phyloP scores from a whole-genome alignment of 805 yeast genomes.

The Nakazawaea ishiwadae region DNA sequence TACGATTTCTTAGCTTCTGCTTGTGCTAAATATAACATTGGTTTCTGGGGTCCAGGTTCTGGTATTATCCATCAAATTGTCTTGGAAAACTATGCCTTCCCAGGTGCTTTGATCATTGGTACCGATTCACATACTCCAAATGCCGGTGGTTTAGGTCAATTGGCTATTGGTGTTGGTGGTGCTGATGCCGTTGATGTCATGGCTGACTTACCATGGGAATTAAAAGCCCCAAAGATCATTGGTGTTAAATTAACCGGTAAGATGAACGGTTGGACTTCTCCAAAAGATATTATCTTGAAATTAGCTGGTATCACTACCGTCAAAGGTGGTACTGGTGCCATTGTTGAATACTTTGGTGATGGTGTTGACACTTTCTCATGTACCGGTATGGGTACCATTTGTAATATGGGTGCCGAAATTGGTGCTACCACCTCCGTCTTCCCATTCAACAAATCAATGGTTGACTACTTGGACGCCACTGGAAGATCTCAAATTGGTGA shows the following conservation, averaged over 20 bases:
- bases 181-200: conserved; percentile 99
- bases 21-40: conserved; percentile 92
- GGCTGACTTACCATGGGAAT: conserved; percentile 98
- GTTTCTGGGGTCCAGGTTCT: conserved; percentile 99
- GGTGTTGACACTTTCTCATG: conserved; percentile 87
- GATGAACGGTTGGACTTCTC: conserved; percentile 92
- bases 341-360: conserved; percentile 94
- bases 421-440: conserved; percentile 98
- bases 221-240: conserved; percentile 91
- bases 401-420: conserved; percentile 99
- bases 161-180: conserved; percentile 99
- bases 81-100: conserved; percentile 92
- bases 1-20: conserved; percentile 91
- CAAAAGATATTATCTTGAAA: conserved; percentile 92
- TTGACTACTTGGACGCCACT: conserved; percentile 71
- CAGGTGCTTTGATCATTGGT: conserved; percentile 96
- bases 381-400: conserved; percentile 99
- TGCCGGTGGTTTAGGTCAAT: conserved; percentile 98
- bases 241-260: conserved; percentile 92
- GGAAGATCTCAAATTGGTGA: conserved; percentile 79
- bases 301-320: conserved; percentile 92
- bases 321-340: conserved; percentile 96
- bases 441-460: conserved; percentile 67
- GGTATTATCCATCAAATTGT: conserved; percentile 99
- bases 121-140: conserved; percentile 99